Conservation (phyloP, 2,329 filamentous ascomycete genomes). For the Aspergillus sp. region DNA sequence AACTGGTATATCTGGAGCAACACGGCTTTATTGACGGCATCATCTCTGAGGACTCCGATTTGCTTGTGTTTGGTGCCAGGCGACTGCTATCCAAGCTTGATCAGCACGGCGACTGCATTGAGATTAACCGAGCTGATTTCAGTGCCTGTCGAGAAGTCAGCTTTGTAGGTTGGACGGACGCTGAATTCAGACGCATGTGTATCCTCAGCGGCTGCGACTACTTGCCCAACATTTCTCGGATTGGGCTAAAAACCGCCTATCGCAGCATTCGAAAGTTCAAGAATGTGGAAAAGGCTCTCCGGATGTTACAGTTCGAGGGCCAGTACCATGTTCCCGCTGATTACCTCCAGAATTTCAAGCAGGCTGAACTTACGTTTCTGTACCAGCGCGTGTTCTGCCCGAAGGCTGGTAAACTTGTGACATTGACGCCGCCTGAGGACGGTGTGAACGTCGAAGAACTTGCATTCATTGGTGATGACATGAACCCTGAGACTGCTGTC, state of each 20-base stretch:
- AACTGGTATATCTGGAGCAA: conserved; percentile 90
- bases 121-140: conserved; percentile 89
- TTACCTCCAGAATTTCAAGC: conserved; percentile 79
- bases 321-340: conserved; percentile 79
- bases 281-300: conserved; percentile 78
- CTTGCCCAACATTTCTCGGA: conserved; percentile 77
- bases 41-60: conserved; percentile 92
- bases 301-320: conserved; percentile 85
- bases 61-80: conserved; percentile 92
- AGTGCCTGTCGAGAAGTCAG: conserved; percentile 86
- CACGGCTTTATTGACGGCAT: conserved; percentile 85
- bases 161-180: conserved; percentile 87
- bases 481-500: conserved; percentile 70
- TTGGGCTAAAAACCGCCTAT: conserved; percentile 93
- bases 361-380: conserved; percentile 90
- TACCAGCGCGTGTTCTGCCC: conserved; percentile 96
- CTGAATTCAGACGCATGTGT: conserved; percentile 91
- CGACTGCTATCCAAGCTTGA: conserved; percentile 91
- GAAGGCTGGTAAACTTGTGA: conserved; percentile 69
- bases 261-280: conserved; percentile 89
- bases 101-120: conserved; percentile 88
- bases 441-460: conserved; percentile 70
- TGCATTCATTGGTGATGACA: conserved; percentile 77
- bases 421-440: conserved; percentile 69
- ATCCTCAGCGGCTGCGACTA: conserved; percentile 98